Evolutionary conservation across 805 yeast genomes (phyloP).

Genomic region (Ogataea pilisensis): DNA sequence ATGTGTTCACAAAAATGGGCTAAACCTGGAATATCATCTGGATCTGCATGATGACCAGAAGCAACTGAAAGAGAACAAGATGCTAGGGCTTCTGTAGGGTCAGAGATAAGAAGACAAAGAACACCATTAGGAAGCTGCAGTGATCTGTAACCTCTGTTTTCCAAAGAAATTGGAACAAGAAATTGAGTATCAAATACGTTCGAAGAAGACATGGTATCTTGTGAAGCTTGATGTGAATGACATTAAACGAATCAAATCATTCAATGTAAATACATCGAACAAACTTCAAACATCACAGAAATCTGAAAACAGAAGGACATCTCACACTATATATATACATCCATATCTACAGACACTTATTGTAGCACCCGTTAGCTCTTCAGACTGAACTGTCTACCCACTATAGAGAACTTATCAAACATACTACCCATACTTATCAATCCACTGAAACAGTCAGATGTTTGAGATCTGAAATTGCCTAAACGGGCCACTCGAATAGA

Average conservation of each 20-base stretch:
- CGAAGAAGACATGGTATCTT: constrained; percentile 2
- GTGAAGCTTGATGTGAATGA: too few species aligned
- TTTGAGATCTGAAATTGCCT: neutral
- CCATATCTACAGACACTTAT: too few species aligned
- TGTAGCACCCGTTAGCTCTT: too few species aligned
- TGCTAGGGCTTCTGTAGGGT: constrained; percentile 59
- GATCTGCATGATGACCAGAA: constrained; percentile 80
- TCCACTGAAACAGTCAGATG: too few species aligned
- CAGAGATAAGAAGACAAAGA: constrained; percentile 65
- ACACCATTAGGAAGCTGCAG: constrained; percentile 66
- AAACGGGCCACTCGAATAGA: neutral
- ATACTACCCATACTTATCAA: too few species aligned
- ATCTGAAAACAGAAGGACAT: too few species aligned
- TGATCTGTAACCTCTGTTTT: constrained; percentile 38
- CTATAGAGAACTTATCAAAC: too few species aligned
- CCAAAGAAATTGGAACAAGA: constrained; percentile 13
- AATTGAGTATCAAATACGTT: constrained; percentile 8
- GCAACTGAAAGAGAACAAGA: constrained; percentile 73
- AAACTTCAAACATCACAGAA: too few species aligned
- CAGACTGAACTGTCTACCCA: too few species aligned
- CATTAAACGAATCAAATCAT: neutral
- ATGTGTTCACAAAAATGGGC: constrained; percentile 91
- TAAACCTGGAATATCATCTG: constrained; percentile 63
- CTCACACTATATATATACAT: too few species aligned
- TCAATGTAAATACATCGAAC: too few species aligned